A percentile compares a stretch with the other conserved stretches of the same genome.
phyloP scores from a whole-genome alignment of 164 flowering plant species.

The Paratinospora sagittata region DNA sequence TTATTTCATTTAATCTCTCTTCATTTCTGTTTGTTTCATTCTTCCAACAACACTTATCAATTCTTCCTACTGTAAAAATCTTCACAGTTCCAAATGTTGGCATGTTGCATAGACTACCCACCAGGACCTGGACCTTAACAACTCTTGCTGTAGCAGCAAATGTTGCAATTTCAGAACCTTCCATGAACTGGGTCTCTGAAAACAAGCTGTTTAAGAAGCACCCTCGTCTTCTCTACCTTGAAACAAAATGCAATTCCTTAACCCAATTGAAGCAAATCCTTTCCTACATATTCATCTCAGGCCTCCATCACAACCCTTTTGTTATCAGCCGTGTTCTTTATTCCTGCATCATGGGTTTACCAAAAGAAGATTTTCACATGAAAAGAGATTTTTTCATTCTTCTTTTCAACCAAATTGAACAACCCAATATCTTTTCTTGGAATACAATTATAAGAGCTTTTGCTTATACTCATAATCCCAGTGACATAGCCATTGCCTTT shows the following conservation, averaged over 20 bases:
- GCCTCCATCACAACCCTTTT: constrained; percentile 21
- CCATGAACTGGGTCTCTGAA: constrained; percentile 12
- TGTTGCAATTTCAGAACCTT: too few species aligned
- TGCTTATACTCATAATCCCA: constrained; percentile 5
- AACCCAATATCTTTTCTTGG: constrained; percentile 23
- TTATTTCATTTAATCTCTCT: too few species aligned
- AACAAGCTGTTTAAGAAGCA: constrained; percentile 20
- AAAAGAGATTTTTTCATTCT: constrained; percentile 10
- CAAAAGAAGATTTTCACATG: not conserved
- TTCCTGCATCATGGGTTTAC: constrained; percentile 2
- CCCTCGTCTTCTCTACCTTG: constrained; percentile 15
- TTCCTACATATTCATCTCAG: constrained; percentile 18
- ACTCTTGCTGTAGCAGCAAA: too few species aligned
- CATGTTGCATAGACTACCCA: too few species aligned
- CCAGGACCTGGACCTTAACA: too few species aligned
- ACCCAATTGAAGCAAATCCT: constrained; percentile 16
- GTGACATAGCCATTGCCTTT: constrained; percentile 5
- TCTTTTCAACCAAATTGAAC: constrained; percentile 9
- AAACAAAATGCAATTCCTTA: constrained; percentile 12
- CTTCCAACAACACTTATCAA: too few species aligned
- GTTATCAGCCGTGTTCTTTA: constrained; percentile 21
- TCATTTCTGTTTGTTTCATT: too few species aligned
- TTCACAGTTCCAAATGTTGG: too few species aligned
- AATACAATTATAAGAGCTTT: constrained; percentile 22
- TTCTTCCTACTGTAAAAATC: too few species aligned